phyloP scores from a whole-genome alignment of 305 asterid genomes.

The Fraxinus sp. region DNA sequence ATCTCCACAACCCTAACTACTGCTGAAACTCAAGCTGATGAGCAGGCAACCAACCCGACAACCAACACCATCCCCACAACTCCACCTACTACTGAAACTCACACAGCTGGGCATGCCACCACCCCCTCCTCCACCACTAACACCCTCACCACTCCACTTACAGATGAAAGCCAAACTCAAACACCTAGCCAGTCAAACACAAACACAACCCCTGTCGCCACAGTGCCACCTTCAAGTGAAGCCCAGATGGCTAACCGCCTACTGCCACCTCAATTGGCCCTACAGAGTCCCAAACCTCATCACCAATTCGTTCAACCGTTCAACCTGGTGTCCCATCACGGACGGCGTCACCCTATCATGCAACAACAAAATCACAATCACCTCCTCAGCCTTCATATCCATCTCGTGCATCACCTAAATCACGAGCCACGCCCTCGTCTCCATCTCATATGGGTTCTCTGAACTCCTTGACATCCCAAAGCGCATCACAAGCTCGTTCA shows the following conservation, averaged over 20 bases:
- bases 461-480: constrained; percentile 33
- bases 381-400: constrained; percentile 50
- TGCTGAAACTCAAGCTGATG: constrained; percentile 2
- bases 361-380: constrained; percentile 34
- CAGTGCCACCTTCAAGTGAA: constrained; percentile 22
- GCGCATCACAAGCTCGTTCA: constrained; percentile 35
- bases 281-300: constrained; percentile 27
- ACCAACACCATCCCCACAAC: constrained; percentile 9
- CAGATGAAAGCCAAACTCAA: background rate
- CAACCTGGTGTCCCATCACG: constrained; percentile 36
- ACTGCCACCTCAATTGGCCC: constrained; percentile 20
- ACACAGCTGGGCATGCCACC: background rate
- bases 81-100: constrained; percentile 7
- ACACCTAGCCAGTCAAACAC: constrained; percentile 10
- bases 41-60: constrained; percentile 9
- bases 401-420: constrained; percentile 30
- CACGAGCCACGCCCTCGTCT: constrained; percentile 31
- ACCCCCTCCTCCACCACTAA: background rate
- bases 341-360: constrained; percentile 38
- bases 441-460: constrained; percentile 33
- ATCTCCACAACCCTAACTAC: constrained; percentile 20
- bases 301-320: constrained; percentile 32
- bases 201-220: constrained; percentile 14
- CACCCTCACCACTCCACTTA: background rate
- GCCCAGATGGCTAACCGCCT: constrained; percentile 14